phyloP scores from a whole-genome alignment of 805 yeast genomes.

The Candida krabiensis region DNA sequence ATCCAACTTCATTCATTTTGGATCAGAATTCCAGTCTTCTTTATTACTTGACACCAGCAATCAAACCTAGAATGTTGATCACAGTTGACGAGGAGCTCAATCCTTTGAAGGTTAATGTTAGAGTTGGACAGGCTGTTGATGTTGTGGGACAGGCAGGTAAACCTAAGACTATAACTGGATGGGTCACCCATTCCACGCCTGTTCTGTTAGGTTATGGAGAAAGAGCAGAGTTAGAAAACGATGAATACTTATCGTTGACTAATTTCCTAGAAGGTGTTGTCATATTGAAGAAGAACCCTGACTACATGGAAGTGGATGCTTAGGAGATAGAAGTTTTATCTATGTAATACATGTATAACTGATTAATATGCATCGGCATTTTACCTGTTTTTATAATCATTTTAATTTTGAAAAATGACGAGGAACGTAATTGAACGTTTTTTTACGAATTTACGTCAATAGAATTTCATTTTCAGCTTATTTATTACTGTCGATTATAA shows the following conservation, averaged over 20 bases:
- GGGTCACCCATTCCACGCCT: slow-evolving; percentile 99
- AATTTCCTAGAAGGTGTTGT: slow-evolving; percentile 90
- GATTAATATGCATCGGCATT: neutral
- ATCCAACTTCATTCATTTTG: slow-evolving; percentile 80
- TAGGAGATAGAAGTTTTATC: neutral
- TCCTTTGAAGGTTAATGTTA: slow-evolving; percentile 91
- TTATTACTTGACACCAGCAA: slow-evolving; percentile 82
- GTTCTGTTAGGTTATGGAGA: slow-evolving; percentile 92
- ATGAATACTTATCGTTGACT: slow-evolving; percentile 83
- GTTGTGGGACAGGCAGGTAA: slow-evolving; percentile 99
- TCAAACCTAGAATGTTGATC: slow-evolving; percentile 88
- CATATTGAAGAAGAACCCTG: slow-evolving; percentile 87
- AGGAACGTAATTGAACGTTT: too few relatives aligned
- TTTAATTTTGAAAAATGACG: too few relatives aligned
- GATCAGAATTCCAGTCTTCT: slow-evolving; percentile 75
- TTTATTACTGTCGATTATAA: too few relatives aligned
- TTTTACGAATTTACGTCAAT: too few relatives aligned
- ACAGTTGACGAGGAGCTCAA: slow-evolving; percentile 90
- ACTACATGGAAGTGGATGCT: slow-evolving; percentile 54
- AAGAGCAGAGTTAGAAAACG: slow-evolving; percentile 94
- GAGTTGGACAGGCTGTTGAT: slow-evolving; percentile 99
- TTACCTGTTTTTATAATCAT: neutral
- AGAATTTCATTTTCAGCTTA: neutral
- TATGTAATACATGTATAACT: neutral
- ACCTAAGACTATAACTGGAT: slow-evolving; percentile 98